These are phyloP conservation scores for Fraxinus baroniana DNA, from an alignment of 305 asterid genomes.

Conservation along the genomic window DNA sequence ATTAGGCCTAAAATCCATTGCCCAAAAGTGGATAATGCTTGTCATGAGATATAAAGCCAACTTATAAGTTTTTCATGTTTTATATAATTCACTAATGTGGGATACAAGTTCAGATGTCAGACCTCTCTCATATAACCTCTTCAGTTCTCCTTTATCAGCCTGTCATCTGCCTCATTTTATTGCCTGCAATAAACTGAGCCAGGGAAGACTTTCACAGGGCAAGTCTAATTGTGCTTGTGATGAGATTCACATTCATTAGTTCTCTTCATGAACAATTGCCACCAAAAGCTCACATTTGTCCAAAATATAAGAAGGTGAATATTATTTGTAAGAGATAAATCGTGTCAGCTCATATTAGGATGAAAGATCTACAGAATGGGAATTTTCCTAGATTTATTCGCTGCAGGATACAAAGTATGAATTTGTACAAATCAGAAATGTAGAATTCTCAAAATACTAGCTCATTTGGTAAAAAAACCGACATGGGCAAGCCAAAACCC, in stretches of 20 bases:
- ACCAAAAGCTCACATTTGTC: background rate
- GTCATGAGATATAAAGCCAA: background rate
- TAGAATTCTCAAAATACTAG: background rate
- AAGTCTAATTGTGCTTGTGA: background rate
- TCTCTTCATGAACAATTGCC: background rate
- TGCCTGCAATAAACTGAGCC: slow-evolving; percentile 1
- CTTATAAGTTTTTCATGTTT: background rate
- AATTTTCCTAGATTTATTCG: slow-evolving; percentile 1
- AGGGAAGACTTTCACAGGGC: background rate
- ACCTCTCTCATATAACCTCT: background rate
- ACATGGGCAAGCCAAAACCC: background rate
- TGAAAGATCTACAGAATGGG: background rate
- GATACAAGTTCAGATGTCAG: background rate
- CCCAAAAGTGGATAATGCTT: background rate
- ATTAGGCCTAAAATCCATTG: background rate
- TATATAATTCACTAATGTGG: background rate
- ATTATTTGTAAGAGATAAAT: background rate
- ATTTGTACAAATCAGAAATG: background rate
- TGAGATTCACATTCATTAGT: slow-evolving; percentile 3
- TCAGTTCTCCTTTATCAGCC: background rate
- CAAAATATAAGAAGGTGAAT: background rate
- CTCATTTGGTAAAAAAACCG: slow-evolving; percentile 11
- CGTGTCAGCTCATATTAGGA: background rate
- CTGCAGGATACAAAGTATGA: background rate
- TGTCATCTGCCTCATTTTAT: background rate